A percentile compares a stretch with the other conserved stretches of the same genome.
These are phyloP conservation scores for Aspergillus neoniger DNA, from an alignment of 2,329 filamentous ascomycete species.

Conservation along the genomic window DNA sequence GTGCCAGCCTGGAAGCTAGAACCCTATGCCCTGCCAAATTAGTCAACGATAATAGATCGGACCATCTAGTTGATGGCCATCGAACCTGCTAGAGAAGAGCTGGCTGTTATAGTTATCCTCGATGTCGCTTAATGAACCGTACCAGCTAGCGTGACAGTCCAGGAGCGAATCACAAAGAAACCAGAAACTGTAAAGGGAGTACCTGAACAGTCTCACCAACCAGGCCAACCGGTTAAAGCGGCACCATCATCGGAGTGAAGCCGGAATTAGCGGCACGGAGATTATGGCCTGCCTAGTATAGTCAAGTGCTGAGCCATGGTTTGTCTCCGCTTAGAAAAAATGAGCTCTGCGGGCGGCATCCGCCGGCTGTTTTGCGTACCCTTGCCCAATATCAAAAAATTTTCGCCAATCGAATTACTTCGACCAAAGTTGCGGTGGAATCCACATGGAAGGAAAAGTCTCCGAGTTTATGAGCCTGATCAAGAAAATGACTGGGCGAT, in stretches of 20 bases:
- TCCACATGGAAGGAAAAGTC: constrained; percentile 6
- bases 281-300: neutral
- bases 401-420: neutral
- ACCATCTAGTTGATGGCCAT: too few species aligned
- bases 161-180: too few species aligned
- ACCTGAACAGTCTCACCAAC: too few species aligned
- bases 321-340: neutral
- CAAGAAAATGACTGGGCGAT: neutral
- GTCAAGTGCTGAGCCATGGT: neutral
- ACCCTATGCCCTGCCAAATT: too few species aligned
- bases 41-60: too few species aligned
- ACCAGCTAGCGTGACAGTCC: too few species aligned
- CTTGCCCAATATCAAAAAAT: neutral
- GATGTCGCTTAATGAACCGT: too few species aligned
- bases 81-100: too few species aligned
- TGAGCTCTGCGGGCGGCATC: neutral
- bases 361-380: neutral
- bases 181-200: too few species aligned
- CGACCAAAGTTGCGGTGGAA: neutral
- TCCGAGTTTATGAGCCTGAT: constrained; percentile 1
- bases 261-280: neutral
- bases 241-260: neutral
- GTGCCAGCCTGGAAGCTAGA: too few species aligned
- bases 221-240: neutral
- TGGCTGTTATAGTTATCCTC: too few species aligned